phyloP scores from a whole-genome alignment of 495 filamentous ascomycete genomes.

The Penicillium macrosclerotiorum region DNA sequence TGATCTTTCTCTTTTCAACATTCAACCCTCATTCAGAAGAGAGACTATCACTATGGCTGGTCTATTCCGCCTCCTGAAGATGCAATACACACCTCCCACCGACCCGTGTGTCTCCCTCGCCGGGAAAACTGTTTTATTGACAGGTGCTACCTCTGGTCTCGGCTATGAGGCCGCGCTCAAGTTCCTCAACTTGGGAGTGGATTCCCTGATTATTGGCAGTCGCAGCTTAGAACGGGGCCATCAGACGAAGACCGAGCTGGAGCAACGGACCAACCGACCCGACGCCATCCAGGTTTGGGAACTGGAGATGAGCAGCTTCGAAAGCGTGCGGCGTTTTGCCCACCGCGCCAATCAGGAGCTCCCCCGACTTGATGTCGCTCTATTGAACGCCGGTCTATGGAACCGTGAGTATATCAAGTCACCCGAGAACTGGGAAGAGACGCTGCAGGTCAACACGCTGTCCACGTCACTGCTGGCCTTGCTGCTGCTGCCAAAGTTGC shows the following conservation, averaged over 20 bases:
- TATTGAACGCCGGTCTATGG: slow-evolving; percentile 48
- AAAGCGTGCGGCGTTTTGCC: slow-evolving; percentile 48
- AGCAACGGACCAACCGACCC: slow-evolving; percentile 37
- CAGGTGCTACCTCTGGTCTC: slow-evolving; percentile 53
- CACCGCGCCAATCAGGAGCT: slow-evolving; percentile 36
- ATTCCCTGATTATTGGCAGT: slow-evolving; percentile 41
- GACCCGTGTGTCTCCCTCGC: slow-evolving; percentile 40
- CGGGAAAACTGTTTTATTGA: slow-evolving; percentile 54
- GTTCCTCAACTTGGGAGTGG: slow-evolving; percentile 42
- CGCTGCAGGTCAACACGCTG: slow-evolving; percentile 58
- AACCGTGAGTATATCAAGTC: slow-evolving; percentile 34
- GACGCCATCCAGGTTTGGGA: slow-evolving; percentile 50
- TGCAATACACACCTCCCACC: slow-evolving; percentile 36
- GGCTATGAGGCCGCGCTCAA: slow-evolving; percentile 49
- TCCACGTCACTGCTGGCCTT: slow-evolving; percentile 55
- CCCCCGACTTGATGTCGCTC: slow-evolving; percentile 36
- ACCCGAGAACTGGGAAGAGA: slow-evolving; percentile 52
- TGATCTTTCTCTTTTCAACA: too few relatives aligned
- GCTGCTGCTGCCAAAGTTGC: slow-evolving; percentile 52
- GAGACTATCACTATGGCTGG: slow-evolving; percentile 33
- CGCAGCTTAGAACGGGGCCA: slow-evolving; percentile 46
- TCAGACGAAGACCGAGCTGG: slow-evolving; percentile 43
- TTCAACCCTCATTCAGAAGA: too few relatives aligned
- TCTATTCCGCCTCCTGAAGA: slow-evolving; percentile 37
- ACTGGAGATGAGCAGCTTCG: slow-evolving; percentile 54